Percentiles rank a stretch among this genome's conserved stretches.
phyloP scores from a whole-genome alignment of 108 stramenopile species.

The Mayamaea pseudoterrestris region DNA sequence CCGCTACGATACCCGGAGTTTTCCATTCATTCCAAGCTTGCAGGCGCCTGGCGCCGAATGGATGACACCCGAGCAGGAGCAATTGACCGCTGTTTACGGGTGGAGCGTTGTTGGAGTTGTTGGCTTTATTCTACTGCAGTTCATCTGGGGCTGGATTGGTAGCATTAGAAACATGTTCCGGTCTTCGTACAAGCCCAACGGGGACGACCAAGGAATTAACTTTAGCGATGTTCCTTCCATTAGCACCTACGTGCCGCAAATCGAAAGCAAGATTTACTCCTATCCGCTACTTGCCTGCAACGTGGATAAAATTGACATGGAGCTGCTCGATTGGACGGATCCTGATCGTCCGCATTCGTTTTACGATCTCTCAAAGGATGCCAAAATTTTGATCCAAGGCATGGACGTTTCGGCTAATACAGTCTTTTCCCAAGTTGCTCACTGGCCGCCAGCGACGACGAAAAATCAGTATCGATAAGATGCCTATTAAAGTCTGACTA shows the following conservation, averaged over 20 bases:
- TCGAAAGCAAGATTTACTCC: conserved; percentile 36
- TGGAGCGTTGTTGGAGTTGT: conserved; percentile 30
- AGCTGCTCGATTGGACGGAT: conserved; percentile 67
- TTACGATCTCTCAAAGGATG: conserved; percentile 71
- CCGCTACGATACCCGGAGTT: conserved; percentile 6
- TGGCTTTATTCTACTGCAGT: conserved; percentile 8
- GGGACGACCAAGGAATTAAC: conserved; percentile 39
- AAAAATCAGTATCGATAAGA: too few species aligned
- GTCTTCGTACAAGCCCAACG: conserved; percentile 10
- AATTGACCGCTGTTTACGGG: conserved; percentile 46
- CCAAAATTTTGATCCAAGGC: conserved; percentile 23
- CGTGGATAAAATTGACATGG: conserved; percentile 40
- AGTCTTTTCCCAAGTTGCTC: conserved; percentile 23
- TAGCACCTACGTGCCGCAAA: conserved; percentile 59
- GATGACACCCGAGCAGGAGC: conserved; percentile 69
- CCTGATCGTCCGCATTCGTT: conserved; percentile 39
- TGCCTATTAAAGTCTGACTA: background rate
- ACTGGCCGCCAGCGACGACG: conserved; percentile 15
- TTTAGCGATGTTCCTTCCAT: conserved; percentile 40
- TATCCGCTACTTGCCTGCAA: conserved; percentile 68
- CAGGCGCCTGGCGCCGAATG: conserved; percentile 40
- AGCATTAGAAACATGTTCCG: conserved; percentile 3
- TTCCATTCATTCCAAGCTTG: conserved; percentile 36
- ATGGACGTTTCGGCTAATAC: conserved; percentile 10
- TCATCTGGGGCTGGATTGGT: conserved; percentile 16